Base-by-base conservation (phyloP, 768 basidiomycete species). In the Tephrocybe sp. region DNA sequence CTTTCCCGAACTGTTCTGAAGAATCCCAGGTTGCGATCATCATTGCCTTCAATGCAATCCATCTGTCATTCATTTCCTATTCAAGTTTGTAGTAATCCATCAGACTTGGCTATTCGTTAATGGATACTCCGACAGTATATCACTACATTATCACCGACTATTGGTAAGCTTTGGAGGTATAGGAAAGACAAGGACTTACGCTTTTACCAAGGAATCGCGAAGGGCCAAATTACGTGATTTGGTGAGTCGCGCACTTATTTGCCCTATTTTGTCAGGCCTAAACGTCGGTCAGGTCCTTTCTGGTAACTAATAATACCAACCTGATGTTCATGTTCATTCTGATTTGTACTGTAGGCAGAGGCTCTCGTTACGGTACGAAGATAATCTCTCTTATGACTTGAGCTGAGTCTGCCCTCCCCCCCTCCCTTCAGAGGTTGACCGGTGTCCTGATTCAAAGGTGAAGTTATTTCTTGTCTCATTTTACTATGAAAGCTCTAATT, bases 391-490 rank as follows among this genome's bases (percentile, higher is more conserved):
- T 1, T 32, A 30, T 18, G n/a, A n/a, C 17, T 17, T 33, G 5
- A 9, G 30, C 20, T 9, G 50, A n/a, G 6, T 17, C 30, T 23
- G 4, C 30, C 14, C 41, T n/a, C n/a, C n/a, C n/a, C 12, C 5
- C n/a, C 9, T 25, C 37, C n/a, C 8, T 12, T 12, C 28, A 53
- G 51, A 36, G 51, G 6, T 21, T 53, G 34, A 53, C 51, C 4
- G 51, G 51, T 23, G 37, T 33, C 11, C 28, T 53, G 12, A 45
- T 53, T 5, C 51, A 53, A 42, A 17, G 38, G 51, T 53, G 45
- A 37, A n/a, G n/a, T n/a, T n/a, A n/a, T n/a, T n/a, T n/a, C n/a
- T n/a, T n/a, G n/a, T n/a, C n/a, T n/a, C n/a, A n/a, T n/a, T n/a
- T n/a, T n/a, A n/a, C n/a, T n/a, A n/a, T n/a, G n/a, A n/a, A n/a